Base-by-base conservation (phyloP, 345 rosid species). In the Abelmoschus esculentus region DNA sequence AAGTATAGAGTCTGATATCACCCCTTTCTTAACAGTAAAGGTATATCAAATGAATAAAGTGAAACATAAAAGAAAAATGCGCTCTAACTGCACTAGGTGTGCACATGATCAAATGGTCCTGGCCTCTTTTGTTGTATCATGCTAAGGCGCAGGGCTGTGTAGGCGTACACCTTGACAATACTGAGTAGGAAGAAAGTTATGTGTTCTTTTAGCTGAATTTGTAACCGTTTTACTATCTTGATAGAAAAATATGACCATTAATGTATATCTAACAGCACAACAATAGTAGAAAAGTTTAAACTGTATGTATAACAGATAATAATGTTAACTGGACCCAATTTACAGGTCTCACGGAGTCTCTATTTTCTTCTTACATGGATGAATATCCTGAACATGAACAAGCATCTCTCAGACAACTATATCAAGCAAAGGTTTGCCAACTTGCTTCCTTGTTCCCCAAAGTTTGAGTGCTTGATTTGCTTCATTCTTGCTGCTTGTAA, bases 301-400 rank as follows among this genome's bases (percentile, higher is more conserved):
- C 13, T 36, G 54, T 32, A 32, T 34, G 7, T 69, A 52, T 47
- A 61, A 58, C 6, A n/a, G 44, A 47, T n/a, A 46, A 7, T 32
- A 61, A 17, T 61, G 56, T n/a, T 32, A 14, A 42, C 4, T 32
- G 1, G 36, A 49, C 40, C 38, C 40, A 61, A 9, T 38, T 60
- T 77, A 72, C 92, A 92, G 97, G 91, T 70, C 89, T 92, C 75
- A 85, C 98, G 11, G 99, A 95, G 73, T 92, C 96, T 70, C 83
- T 96, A 58, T 96, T 92, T 84, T 89, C 97, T 73, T 74, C 90
- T 72, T 93, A 96, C 85, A 89, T 86, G 84, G 99, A 92, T 76
- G 99, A 96, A 67, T 92, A 96, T 87, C 90, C 92, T 74, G 99
- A 96, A 80, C 90, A 89, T 69, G 98, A 92, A 80, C 93, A 70